Evolutionary conservation across 306 rosid species (phyloP).

Genomic region (Casuarina equisetifolia): DNA sequence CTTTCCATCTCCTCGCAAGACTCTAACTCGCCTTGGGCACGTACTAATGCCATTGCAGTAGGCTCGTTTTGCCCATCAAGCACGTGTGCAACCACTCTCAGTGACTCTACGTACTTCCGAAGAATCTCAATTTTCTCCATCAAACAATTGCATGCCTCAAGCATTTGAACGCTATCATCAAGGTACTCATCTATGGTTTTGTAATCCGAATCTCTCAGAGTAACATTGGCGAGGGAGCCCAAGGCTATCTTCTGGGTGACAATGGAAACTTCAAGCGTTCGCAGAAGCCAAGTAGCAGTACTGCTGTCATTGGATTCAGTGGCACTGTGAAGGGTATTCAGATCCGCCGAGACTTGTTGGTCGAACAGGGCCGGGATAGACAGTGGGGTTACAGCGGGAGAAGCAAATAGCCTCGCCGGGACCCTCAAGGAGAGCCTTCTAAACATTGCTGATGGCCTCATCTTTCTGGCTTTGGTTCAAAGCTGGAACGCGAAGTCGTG

Average conservation of each 20-base stretch:
- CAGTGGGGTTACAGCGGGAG: slow-evolving; percentile 30
- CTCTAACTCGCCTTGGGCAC: slow-evolving; percentile 35
- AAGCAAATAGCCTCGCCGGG: neutral
- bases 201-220: slow-evolving; percentile 17
- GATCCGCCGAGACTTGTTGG: slow-evolving; percentile 32
- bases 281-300: slow-evolving; percentile 15
- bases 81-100: slow-evolving; percentile 34
- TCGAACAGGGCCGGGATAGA: slow-evolving; percentile 30
- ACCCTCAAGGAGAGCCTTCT: slow-evolving; percentile 34
- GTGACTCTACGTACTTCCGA: slow-evolving; percentile 28
- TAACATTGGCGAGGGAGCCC: slow-evolving; percentile 21
- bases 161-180: slow-evolving; percentile 39
- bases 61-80: slow-evolving; percentile 22
- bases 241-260: slow-evolving; percentile 42
- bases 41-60: slow-evolving; percentile 15
- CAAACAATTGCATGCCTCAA: slow-evolving; percentile 45
- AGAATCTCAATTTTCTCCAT: slow-evolving; percentile 33
- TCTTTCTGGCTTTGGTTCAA: neutral
- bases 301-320: neutral
- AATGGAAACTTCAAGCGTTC: slow-evolving; percentile 41
- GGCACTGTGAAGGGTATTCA: slow-evolving; percentile 19
- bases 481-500: too few relatives aligned
- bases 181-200: slow-evolving; percentile 34
- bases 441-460: slow-evolving; percentile 31
- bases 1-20: slow-evolving; percentile 30